Base-by-base conservation (phyloP, 352 stramenopile genomes). In the Lagenidium giganteum region DNA sequence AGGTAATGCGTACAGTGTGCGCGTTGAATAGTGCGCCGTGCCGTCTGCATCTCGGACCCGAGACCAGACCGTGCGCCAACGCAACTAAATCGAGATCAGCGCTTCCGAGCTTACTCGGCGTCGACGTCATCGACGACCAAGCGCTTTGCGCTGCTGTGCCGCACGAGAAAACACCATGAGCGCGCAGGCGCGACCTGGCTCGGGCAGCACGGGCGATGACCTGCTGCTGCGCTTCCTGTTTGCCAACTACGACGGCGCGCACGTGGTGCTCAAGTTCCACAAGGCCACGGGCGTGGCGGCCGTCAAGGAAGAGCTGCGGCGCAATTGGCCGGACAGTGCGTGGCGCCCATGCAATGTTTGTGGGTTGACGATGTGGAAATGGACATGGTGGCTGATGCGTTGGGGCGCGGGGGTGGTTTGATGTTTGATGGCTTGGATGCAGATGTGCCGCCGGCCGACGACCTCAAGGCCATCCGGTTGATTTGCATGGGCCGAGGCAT, bases 401-500 rank as follows among this genome's bases (percentile, higher is more conserved):
- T 32, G 28, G 14, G 28, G 28, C 14, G 28, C 9, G 9, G 9
- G 28, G 28, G 9, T 32, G 28, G 28, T 14, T 26, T 21, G 27
- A 4, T 41, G 17, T 12, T 61, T 38, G 27, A 22, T 47, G 27
- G 35, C 39, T n/a, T n/a, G 21, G 12, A 18, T 35, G 18, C 34
- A 87, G 78, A 54, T 30, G 59, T 90, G 37, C 29, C 64, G 13
- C 60, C 70, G 7, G 57, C 64, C 0, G 64, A 85, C 2, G 58
- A 80, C 44, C 39, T 59, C 40, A 86, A 79, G 51, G 67, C 68
- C 49, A 64, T 98, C 38, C 68, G 93, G 1, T 67, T 98, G 24
- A 96, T 98, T 53, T 97, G 93, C 50, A 98, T 98, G 93, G 93
- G 93, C 6, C 86, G 94, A 38, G 92, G 90, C 13, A 82, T 97